Evolutionary conservation across 2,329 filamentous ascomycete species (phyloP).

Genomic region (Torrubiellomyces zombiae): DNA sequence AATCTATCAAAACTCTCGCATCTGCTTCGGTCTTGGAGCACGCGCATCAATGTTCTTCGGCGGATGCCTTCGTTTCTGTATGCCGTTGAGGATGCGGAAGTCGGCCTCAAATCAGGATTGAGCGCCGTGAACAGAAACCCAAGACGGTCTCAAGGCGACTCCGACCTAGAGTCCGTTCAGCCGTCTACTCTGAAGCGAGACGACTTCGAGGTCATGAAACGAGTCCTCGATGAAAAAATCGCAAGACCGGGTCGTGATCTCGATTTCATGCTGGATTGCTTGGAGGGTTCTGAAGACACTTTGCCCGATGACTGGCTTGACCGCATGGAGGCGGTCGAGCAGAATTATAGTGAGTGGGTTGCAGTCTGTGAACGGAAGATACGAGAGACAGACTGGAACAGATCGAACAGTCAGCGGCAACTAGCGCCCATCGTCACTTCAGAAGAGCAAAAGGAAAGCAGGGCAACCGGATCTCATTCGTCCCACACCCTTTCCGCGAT

Average conservation of each 20-base stretch:
- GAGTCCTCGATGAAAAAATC: slow-evolving; percentile 51
- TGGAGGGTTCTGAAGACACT: slow-evolving; percentile 72
- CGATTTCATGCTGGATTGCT: slow-evolving; percentile 70
- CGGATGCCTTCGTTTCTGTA: slow-evolving; percentile 53
- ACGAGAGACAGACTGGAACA: slow-evolving; percentile 43
- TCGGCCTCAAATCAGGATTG: slow-evolving; percentile 51
- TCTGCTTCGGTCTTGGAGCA: slow-evolving; percentile 62
- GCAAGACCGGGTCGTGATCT: slow-evolving; percentile 52
- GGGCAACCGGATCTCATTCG: too few relatives aligned
- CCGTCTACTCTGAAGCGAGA: slow-evolving; percentile 20
- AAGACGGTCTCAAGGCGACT: slow-evolving; percentile 7
- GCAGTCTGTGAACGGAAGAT: slow-evolving; percentile 59
- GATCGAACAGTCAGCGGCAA: too few relatives aligned
- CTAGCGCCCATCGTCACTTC: too few relatives aligned
- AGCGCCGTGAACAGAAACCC: slow-evolving; percentile 30
- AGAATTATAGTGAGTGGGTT: slow-evolving; percentile 65
- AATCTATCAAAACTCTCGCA: slow-evolving; percentile 57
- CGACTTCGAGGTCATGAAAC: slow-evolving; percentile 41
- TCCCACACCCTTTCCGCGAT: too few relatives aligned
- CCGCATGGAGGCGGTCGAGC: slow-evolving; percentile 64
- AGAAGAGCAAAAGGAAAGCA: too few relatives aligned
- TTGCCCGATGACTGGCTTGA: slow-evolving; percentile 81
- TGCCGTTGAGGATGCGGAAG: slow-evolving; percentile 49
- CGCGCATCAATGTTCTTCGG: slow-evolving; percentile 57
- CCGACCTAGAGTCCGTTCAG: slow-evolving; percentile 5